Evolutionary conservation across 208 protist genomes (phyloP), one percentile per base, ranked within the genome.

Genomic region (Leishmania tarentolae): DNA sequence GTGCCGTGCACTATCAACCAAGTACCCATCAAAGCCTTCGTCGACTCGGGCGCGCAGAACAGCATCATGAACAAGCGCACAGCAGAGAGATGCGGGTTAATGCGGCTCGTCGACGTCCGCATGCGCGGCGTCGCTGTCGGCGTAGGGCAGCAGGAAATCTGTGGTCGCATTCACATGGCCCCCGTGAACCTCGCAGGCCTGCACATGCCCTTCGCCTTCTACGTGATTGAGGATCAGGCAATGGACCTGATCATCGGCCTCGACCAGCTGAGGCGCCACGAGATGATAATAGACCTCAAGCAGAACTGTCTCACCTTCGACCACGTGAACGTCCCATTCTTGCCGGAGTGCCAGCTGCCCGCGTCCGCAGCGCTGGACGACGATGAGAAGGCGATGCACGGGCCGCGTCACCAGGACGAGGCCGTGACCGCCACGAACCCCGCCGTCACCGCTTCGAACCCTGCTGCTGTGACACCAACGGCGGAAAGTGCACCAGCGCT

Each of bases 181-280:
- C 35, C 88, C 0, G 84, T 99, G 6, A 92, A 96, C 50, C 79
- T 99, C 44, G 93, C 93, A 46, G 88, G 88, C 17, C 68, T 93
- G 31, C 82, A 92, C 78, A 91, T 99, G 52, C 85, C 92, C 44
- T 92, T 93, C 40, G 93, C 97, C 31, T 94, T 99, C 72, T 90
- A 84, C 24, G 93, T 99, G n/a, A 81, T 99, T 8, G 92, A 98
- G 65, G 82, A 93, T 40, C 88, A 96, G 75, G 63, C 83, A 37
- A 95, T 98, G 13, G 97, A 99, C 70, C 87, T 99, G 75, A 93
- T 99, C 42, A 92, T 99, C 65, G 98, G 98, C 24, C 92, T 99
- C 7, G 98, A 99, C 81, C 97, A 98, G 87, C 87, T 99, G 44
- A 92, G 85, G 82, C 88, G 96, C 28, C 95, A 98, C 61, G 90